Evolutionary conservation across 192 early-diverging fungal genomes (phyloP), one percentile per base, ranked within the genome.

Genomic region (Linnemannia schmuckeri): DNA sequence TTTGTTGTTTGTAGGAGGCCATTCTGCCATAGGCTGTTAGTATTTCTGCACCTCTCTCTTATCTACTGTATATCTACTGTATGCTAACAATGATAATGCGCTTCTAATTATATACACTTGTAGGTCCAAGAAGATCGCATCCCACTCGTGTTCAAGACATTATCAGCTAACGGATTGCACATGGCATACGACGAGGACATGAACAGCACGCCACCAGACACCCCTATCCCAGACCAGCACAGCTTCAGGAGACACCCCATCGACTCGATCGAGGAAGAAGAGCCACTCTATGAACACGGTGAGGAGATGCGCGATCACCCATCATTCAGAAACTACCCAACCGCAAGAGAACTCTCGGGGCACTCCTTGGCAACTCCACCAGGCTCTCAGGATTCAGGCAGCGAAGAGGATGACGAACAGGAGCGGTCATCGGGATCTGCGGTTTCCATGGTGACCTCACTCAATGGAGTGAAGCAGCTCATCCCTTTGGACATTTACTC

Each of bases 91-190:
- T 2, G 7, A 61, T 66, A 15, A 33, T 66, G 61, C 30, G 0
- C 10, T 66, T 15, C 30, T 33, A 66, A 66, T 66, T 66, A 66
- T 30, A 66, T 35, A 33, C 24, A 22, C 24, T 1, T 72, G 0
- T 74, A 93, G 91, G 88, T 95, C 38, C 93, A 94, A 80, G 94
- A 95, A 71, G 81, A 88, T 30, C 89, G 91, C 24, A 85, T 95
- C 24, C 76, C 89, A 38, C 79, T 92, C 33, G 94, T 92, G n/a
- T 88, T 92, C 33, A 78, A 87, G 24, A 90, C 90, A 22, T 78
- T 94, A 1, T 91, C 91, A 12, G 72, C 82, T 35, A 55, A 88
- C 63, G 90, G 88, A 24, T 77, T 91, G 70, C 83, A 91, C 20
- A 73, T 90, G 70, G 80, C 75, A 15, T 46, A 55, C 18, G 85